Conservation (phyloP, 176 grass and related monocot species). For the Dendrocalamus sinicus region DNA sequence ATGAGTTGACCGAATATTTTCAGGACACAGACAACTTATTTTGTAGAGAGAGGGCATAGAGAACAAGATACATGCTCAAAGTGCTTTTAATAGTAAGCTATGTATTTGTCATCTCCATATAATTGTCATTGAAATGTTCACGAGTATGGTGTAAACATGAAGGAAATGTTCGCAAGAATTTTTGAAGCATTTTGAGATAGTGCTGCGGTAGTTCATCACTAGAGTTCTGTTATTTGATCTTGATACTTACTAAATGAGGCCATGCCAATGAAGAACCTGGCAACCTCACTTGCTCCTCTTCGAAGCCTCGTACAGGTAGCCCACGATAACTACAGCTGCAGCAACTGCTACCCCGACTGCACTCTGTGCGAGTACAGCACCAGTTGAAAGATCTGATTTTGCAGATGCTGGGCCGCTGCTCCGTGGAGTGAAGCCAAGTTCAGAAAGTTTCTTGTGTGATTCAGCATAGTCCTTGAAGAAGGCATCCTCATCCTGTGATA, state of each 20-base stretch:
- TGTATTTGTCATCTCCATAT: constrained; percentile 15
- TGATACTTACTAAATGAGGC: constrained; percentile 23
- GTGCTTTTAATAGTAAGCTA: constrained; percentile 14
- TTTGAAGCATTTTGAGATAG: background rate
- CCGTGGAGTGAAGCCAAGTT: constrained; percentile 72
- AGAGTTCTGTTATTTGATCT: constrained; percentile 37
- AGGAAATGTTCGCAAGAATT: background rate
- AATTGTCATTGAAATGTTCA: constrained; percentile 28
- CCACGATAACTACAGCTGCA: constrained; percentile 67
- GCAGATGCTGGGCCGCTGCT: constrained; percentile 45
- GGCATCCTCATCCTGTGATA: constrained; percentile 77
- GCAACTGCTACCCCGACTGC: constrained; percentile 82
- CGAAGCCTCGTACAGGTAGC: constrained; percentile 78
- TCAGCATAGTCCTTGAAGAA: constrained; percentile 93
- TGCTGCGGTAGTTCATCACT: background rate
- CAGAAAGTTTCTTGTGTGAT: constrained; percentile 94
- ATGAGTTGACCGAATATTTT: background rate
- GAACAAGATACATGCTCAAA: background rate
- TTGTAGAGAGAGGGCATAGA: background rate
- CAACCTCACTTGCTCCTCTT: constrained; percentile 61
- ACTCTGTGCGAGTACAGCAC: constrained; percentile 65
- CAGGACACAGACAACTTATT: background rate
- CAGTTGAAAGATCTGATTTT: constrained; percentile 49
- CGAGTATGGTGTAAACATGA: constrained; percentile 13
- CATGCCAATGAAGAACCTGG: background rate